Percentiles rank a stretch among this genome's conserved stretches.
phyloP scores from a whole-genome alignment of 2,329 filamentous ascomycete species.

The Colletotrichum musicola region DNA sequence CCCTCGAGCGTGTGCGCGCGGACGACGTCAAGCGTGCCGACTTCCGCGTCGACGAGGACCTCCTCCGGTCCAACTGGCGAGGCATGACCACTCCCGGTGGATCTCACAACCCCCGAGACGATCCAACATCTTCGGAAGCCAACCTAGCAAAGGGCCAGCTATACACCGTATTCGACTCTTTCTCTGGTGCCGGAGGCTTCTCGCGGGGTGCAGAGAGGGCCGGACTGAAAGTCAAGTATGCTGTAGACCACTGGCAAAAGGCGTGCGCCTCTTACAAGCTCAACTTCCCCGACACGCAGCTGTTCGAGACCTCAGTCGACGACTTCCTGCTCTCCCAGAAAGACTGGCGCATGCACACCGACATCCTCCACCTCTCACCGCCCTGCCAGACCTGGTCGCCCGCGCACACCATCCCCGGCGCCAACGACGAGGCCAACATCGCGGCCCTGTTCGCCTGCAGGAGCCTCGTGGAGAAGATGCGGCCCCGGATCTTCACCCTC shows the following conservation, averaged over 20 bases:
- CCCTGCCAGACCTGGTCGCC: slow-evolving; percentile 84
- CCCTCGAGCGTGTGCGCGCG: slow-evolving; percentile 48
- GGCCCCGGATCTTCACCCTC: slow-evolving; percentile 79
- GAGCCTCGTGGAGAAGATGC: slow-evolving; percentile 67
- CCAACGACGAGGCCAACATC: slow-evolving; percentile 76
- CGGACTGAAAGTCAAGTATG: slow-evolving; percentile 71
- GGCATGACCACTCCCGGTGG: slow-evolving; percentile 55
- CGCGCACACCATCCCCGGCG: slow-evolving; percentile 72
- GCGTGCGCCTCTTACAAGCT: slow-evolving; percentile 69
- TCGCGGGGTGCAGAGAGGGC: slow-evolving; percentile 71
- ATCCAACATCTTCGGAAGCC: not conserved
- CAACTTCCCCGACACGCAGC: slow-evolving; percentile 67
- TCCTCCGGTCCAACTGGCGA: slow-evolving; percentile 52
- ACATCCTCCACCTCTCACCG: slow-evolving; percentile 80
- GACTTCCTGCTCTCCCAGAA: slow-evolving; percentile 59
- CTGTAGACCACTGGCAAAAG: slow-evolving; percentile 71
- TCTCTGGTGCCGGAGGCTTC: slow-evolving; percentile 79
- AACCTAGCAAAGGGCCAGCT: slow-evolving; percentile 49
- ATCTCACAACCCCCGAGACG: slow-evolving; percentile 39
- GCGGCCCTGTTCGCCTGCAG: slow-evolving; percentile 67
- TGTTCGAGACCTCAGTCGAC: slow-evolving; percentile 62
- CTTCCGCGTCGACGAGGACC: slow-evolving; percentile 47
- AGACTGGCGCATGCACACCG: slow-evolving; percentile 58
- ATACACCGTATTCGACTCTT: slow-evolving; percentile 79
- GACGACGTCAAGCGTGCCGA: slow-evolving; percentile 48